phyloP scores from a whole-genome alignment of 352 stramenopile genomes.

The Phytopythium kandeliae region DNA sequence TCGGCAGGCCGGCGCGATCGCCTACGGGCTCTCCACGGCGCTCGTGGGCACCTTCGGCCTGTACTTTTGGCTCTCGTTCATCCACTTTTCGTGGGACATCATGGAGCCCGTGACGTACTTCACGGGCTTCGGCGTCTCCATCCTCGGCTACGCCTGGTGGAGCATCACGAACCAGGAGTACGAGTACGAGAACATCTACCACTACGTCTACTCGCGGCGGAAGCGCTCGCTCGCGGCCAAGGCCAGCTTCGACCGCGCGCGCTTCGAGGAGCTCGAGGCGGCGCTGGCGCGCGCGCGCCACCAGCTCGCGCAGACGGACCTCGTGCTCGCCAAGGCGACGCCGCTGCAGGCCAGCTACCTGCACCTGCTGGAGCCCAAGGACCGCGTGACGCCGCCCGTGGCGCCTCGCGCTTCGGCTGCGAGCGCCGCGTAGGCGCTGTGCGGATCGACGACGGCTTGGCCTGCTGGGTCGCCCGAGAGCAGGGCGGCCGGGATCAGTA shows the following conservation, averaged over 20 bases:
- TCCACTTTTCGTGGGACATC: slow-evolving; percentile 88
- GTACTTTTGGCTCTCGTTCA: slow-evolving; percentile 87
- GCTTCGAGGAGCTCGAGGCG: slow-evolving; percentile 33
- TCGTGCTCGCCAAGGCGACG: slow-evolving; percentile 62
- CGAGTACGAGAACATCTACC: slow-evolving; percentile 86
- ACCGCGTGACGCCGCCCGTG: slow-evolving; percentile 15
- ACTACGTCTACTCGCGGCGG: slow-evolving; percentile 75
- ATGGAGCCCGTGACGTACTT: slow-evolving; percentile 91
- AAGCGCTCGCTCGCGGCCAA: slow-evolving; percentile 48
- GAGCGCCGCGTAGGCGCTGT: slow-evolving; percentile 3
- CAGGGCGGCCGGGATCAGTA: neutral
- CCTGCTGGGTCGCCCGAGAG: neutral
- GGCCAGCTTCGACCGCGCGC: slow-evolving; percentile 50
- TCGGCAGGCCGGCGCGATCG: slow-evolving; percentile 50
- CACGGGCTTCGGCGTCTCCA: slow-evolving; percentile 72
- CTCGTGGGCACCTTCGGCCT: slow-evolving; percentile 75
- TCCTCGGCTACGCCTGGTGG: slow-evolving; percentile 82
- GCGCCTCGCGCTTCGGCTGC: neutral
- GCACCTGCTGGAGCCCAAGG: slow-evolving; percentile 41
- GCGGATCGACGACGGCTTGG: neutral
- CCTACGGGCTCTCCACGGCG: slow-evolving; percentile 47
- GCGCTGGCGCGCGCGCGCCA: slow-evolving; percentile 28
- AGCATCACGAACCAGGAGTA: slow-evolving; percentile 83
- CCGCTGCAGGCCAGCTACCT: slow-evolving; percentile 65
- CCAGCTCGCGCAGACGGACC: slow-evolving; percentile 42